These are phyloP conservation scores for Pyrenophora teres DNA, from an alignment of 2,329 filamentous ascomycete genomes.

Conservation along the genomic window DNA sequence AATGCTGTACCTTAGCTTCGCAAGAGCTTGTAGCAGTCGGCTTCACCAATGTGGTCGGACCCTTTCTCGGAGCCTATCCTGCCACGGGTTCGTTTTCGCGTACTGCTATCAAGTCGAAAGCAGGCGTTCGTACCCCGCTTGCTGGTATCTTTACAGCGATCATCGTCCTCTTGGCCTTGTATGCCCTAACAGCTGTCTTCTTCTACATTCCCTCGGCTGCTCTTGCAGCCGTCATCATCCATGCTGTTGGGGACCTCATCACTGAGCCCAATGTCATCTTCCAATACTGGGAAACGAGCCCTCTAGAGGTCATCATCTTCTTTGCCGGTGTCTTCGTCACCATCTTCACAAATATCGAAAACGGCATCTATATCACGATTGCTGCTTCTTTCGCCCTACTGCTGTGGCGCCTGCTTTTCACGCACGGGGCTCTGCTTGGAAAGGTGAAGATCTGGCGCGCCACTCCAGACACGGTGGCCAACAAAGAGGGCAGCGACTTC, in stretches of 20 bases:
- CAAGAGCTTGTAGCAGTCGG: conserved; percentile 96
- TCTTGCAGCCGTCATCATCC: conserved; percentile 88
- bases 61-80: conserved; percentile 88
- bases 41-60: conserved; percentile 82
- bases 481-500: conserved; percentile 26
- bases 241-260: conserved; percentile 91
- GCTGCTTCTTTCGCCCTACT: conserved; percentile 75
- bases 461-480: conserved; percentile 74
- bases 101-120: conserved; percentile 96
- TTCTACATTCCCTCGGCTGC: conserved; percentile 87
- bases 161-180: conserved; percentile 87
- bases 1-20: conserved; percentile 57
- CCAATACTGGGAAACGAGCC: conserved; percentile 93
- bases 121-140: conserved; percentile 88
- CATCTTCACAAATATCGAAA: conserved; percentile 85
- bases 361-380: conserved; percentile 89
- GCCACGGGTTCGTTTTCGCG: conserved; percentile 95
- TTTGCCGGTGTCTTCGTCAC: conserved; percentile 91
- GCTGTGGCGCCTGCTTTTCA: conserved; percentile 81
- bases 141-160: conserved; percentile 86
- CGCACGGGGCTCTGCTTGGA: conserved; percentile 77
- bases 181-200: conserved; percentile 85
- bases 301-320: conserved; percentile 89
- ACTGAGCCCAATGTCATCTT: conserved; percentile 90
- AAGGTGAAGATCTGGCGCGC: conserved; percentile 83